phyloP scores from a whole-genome alignment of 2,329 filamentous ascomycete species.

The Apiospora malaysiana region DNA sequence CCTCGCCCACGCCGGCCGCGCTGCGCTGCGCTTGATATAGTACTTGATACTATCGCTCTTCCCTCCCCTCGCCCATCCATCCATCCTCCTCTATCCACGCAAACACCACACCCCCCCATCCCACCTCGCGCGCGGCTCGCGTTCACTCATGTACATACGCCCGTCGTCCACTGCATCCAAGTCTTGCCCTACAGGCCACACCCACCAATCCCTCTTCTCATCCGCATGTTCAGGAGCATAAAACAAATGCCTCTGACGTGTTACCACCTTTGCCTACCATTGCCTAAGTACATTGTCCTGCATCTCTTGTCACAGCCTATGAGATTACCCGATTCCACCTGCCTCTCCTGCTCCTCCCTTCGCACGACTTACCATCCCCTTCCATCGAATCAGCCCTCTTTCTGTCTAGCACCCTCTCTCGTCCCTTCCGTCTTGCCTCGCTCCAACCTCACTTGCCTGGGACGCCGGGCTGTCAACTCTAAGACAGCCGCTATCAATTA shows the following conservation, averaged over 20 bases:
- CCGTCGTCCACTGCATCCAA: constrained; percentile 16
- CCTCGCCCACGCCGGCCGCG: neutral
- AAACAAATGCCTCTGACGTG: constrained; percentile 43
- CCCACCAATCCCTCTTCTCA: constrained; percentile 37
- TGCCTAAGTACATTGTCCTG: constrained; percentile 37
- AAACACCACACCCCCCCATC: constrained; percentile 12
- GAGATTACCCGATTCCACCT: constrained; percentile 36
- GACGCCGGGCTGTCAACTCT: constrained; percentile 1
- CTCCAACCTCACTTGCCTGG: constrained; percentile 12
- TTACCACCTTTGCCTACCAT: constrained; percentile 41
- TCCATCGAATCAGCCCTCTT: constrained; percentile 16
- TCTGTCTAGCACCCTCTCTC: constrained; percentile 14
- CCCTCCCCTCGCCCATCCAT: constrained; percentile 9
- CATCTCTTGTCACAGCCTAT: constrained; percentile 39
- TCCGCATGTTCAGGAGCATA: constrained; percentile 37
- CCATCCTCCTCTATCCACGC: constrained; percentile 12
- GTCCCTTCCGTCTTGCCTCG: constrained; percentile 9
- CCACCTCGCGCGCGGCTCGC: constrained; percentile 21
- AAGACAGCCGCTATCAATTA: constrained; percentile 17
- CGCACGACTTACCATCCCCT: constrained; percentile 15
- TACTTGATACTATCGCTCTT: constrained; percentile 12
- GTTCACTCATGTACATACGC: constrained; percentile 23
- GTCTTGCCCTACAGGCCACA: constrained; percentile 29
- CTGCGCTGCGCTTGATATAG: constrained; percentile 18
- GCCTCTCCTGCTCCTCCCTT: constrained; percentile 1